Evolutionary conservation across 2,329 filamentous ascomycete genomes (phyloP), one percentile per base, ranked within the genome.

Genomic region (Curvularia verruculosa): DNA sequence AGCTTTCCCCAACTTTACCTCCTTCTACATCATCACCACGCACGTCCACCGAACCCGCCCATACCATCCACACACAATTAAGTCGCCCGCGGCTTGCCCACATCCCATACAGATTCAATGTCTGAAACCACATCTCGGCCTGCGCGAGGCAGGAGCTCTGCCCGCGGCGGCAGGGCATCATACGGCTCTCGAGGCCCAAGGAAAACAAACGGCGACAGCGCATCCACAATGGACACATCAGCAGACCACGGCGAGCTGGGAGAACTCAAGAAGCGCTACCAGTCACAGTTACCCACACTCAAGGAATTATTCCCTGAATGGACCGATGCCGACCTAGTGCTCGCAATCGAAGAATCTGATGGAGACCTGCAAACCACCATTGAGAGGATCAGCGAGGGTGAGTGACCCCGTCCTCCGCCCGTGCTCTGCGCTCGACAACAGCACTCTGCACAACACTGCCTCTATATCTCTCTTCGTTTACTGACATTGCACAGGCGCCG

Each of bases 271-370:
- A 92, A 91, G 83, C 88, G 91, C 77, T 95, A 96, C 76, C 85
- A 89, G 72, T 82, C 82, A 72, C 91, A 94, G 81, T 85, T 96
- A 69, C 83, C 83, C 61, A 87, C 89, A 71, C 87, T 99, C 76
- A 92, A 91, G 81, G 93, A 96, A 78, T 88, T 98, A 81, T 97
- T 96, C 82, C 87, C 91, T 58, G 89, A 92, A 78, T 98, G 94
- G 95, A 94, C 92, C 69, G 91, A 96, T 73, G 91, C 93, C 77
- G 94, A 98, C 77, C 87, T 98, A 63, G 87, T 98, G 64, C 95
- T 95, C 77, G 93, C 93, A 61, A 84, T 99, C 58, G 87, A 96
- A 78, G 95, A 99, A 82, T 89, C 89, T 54, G 85, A 91, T 70
- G 91, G 90, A 70, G 90, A 83, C 78, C 83, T 92, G 71, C 85